phyloP scores from a whole-genome alignment of 768 basidiomycete genomes.

The Pluteus cervinus region DNA sequence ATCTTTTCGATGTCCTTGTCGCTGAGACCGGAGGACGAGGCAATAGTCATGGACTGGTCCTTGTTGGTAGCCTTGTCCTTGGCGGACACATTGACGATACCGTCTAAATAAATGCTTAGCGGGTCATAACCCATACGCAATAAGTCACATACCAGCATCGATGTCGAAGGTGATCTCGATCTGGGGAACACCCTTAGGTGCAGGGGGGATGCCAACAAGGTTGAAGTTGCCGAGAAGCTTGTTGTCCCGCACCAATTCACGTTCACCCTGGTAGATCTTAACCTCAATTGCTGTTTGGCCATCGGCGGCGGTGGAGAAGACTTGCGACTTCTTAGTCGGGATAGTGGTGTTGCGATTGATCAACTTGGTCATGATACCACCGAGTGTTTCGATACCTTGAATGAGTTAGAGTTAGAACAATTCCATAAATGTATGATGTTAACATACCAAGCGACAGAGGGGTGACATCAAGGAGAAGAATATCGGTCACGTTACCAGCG shows the following conservation, averaged over 20 bases:
- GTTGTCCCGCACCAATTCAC: constrained; percentile 97
- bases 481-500: constrained; percentile 93
- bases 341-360: constrained; percentile 99
- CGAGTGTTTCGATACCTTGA: constrained; percentile 91
- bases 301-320: constrained; percentile 97
- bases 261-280: constrained; percentile 99
- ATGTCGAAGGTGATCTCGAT: constrained; percentile 95
- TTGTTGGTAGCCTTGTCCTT: constrained; percentile 91
- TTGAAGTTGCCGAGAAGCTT: constrained; percentile 99
- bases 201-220: constrained; percentile 93
- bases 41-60: constrained; percentile 96
- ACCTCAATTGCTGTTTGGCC: constrained; percentile 99
- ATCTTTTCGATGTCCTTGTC: constrained; percentile 98
- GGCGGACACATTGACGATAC: constrained; percentile 96
- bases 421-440: background rate
- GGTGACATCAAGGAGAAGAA: constrained; percentile 92
- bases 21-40: constrained; percentile 92
- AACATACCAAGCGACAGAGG: constrained; percentile 87
- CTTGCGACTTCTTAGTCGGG: constrained; percentile 99
- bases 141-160: constrained; percentile 65
- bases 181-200: constrained; percentile 78
- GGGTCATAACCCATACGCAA: background rate
- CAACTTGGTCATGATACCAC: constrained; percentile 99
- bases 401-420: background rate
- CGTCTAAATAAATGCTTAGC: constrained; percentile 40